These are phyloP conservation scores for Nakaseomyces delphensis DNA, from an alignment of 1,139 yeast genomes.

Conservation along the genomic window DNA sequence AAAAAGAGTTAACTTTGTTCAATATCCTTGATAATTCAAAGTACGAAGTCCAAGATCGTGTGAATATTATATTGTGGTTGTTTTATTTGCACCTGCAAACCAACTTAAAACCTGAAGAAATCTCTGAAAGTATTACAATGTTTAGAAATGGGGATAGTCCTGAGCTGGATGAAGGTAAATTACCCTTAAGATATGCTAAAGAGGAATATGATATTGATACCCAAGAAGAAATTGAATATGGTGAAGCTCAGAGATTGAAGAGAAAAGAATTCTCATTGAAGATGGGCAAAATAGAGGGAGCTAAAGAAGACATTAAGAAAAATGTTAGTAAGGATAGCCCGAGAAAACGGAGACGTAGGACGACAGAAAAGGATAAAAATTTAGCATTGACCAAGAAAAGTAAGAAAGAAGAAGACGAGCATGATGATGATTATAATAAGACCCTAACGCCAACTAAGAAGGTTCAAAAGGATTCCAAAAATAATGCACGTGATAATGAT, in stretches of 20 bases:
- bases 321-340: neutral
- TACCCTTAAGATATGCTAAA: slow-evolving; percentile 9
- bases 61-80: slow-evolving; percentile 72
- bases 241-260: slow-evolving; percentile 56
- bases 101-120: slow-evolving; percentile 43
- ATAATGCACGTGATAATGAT: neutral
- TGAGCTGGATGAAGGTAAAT: slow-evolving; percentile 6
- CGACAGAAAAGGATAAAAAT: slow-evolving; percentile 6
- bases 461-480: slow-evolving; percentile 6
- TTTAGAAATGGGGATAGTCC: slow-evolving; percentile 40
- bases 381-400: slow-evolving; percentile 1
- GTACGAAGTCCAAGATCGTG: slow-evolving; percentile 52
- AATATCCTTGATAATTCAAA: slow-evolving; percentile 54
- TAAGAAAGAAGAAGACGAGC: slow-evolving; percentile 9
- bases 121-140: slow-evolving; percentile 46
- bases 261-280: slow-evolving; percentile 44
- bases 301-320: neutral
- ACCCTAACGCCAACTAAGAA: slow-evolving; percentile 1
- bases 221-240: slow-evolving; percentile 60
- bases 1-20: slow-evolving; percentile 36
- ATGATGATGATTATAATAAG: neutral
- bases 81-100: slow-evolving; percentile 76
- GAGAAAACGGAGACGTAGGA: neutral
- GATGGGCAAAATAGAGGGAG: slow-evolving; percentile 6
- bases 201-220: slow-evolving; percentile 41